These are phyloP conservation scores for Paratinospora sagittata DNA, from an alignment of 164 flowering plant genomes.

Conservation along the genomic window DNA sequence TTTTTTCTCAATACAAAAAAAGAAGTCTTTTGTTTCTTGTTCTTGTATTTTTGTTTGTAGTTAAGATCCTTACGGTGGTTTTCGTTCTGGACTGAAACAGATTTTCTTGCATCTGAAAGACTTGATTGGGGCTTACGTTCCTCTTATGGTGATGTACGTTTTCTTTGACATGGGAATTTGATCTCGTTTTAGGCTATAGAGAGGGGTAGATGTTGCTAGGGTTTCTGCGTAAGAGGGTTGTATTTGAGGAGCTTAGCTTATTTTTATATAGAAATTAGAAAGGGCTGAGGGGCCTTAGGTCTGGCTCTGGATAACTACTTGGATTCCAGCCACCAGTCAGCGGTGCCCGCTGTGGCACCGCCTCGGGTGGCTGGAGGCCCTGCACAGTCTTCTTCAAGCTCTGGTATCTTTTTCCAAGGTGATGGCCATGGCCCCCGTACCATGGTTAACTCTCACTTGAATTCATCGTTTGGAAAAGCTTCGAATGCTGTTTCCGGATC, in stretches of 20 bases:
- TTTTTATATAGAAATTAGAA: neutral
- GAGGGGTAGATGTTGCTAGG: neutral
- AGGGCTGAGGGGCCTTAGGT: constrained; percentile 8
- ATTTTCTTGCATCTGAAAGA: neutral
- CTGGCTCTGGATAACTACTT: constrained; percentile 66
- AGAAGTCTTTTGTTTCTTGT: neutral
- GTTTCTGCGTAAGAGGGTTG: neutral
- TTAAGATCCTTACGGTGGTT: constrained; percentile 2
- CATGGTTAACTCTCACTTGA: constrained; percentile 54
- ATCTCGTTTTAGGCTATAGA: neutral
- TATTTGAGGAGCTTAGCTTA: neutral
- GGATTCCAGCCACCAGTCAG: constrained; percentile 53
- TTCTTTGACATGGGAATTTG: neutral
- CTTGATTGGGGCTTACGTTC: neutral
- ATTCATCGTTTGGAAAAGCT: constrained; percentile 67
- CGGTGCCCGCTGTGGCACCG: constrained; percentile 61
- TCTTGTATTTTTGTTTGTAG: neutral
- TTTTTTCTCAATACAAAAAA: no score
- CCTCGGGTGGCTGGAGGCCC: constrained; percentile 79
- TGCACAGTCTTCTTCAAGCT: constrained; percentile 65
- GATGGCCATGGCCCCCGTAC: constrained; percentile 50
- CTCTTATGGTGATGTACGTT: constrained; percentile 1
- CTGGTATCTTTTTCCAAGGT: constrained; percentile 85
- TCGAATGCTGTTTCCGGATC: constrained; percentile 53
- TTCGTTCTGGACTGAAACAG: neutral